Evolutionary conservation across 495 filamentous ascomycete species (phyloP), one percentile per base, ranked within the genome.

Genomic region (Evansstolkia leycettana): DNA sequence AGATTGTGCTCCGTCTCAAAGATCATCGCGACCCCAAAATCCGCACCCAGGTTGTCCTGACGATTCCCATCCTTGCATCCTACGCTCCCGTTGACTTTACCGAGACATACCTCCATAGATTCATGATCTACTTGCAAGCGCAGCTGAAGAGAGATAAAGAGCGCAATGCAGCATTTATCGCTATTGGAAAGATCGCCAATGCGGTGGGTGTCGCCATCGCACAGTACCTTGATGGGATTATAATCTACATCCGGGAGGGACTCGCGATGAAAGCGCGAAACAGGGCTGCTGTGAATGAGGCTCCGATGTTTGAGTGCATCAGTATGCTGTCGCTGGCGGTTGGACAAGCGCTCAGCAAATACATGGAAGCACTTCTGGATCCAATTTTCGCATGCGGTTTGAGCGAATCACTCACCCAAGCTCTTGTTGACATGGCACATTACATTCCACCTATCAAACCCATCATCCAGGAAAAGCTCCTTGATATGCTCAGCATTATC

Each of bases 91-190:
- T 75, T 34, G 83, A 93, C 20, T 99, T 99, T 51, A 76, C 75
- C 20, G 68, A 71, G 32, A 72, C 66, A 8, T 92, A 93, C 48
- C 70, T 99, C 4, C 87, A 94, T 57, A 80, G 84, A 48, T 95
- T 92, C 64, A 99, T 99, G 92, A 71, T 93, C 7, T 88, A 94
- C 47, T 73, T 99, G 7, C 87, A 93, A 47, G 75, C 76, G 19
- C 88, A 95, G 62, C 73, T 99, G n/a, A 94, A 94, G 62, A 85
- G 87, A 52, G 83, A 92, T 33, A 88, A 85, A 52, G 89, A 96
- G 41, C 71, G 89, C 11, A 90, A 90, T 51, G 73, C 85, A 27
- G 89, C 90, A 12, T 96, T 95, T 45, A 72, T 92, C 30, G 90
- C 90, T 8, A 93, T 99, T 46, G 90, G 90, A 17, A 81, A 90